Base-by-base conservation (phyloP, 148 eudicot species). In the Vaccinium corymbosum region DNA sequence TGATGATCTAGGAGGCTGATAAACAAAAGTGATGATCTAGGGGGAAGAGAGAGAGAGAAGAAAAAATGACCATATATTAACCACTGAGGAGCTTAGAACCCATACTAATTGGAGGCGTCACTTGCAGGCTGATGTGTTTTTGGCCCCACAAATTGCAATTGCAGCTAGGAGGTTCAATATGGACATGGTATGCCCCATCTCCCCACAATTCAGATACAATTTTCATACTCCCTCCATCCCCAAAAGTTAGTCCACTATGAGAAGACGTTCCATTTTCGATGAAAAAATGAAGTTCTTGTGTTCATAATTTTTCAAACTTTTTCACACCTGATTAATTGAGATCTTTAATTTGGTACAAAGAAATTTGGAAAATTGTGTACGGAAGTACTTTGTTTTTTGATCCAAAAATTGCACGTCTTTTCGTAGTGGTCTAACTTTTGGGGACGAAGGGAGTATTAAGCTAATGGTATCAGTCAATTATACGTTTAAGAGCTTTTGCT, bases 101-200 rank as follows among this genome's bases (percentile, higher is more conserved):
- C 71, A 20, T 15, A 53, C 85, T 75, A 25, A 83, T 79, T 10
- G 53, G 32, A 59, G 49, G 22, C 32, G 9, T 83, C 29, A 19
- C 20, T 74, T 84, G 87, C 93, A 93, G 96, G 96, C 91, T 83
- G 94, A 93, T 84, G 93, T 92, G 49, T 92, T 87, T 85, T 84
- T 92, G 87, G 96, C 94, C 64, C 96, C 94, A 27, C 93, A 93
- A 85, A 86, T 92, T 42, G 88, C 92, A 74, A 68, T 87, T 42
- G 90, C 93, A n/a, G 81, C 85, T 52, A 80, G 76, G 79, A 90
- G 91, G 85, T 92, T 89, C 71, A 83, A 89, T 42, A 82, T 89
- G 83, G 92, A 92, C 82, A 91, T 93, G 93, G 96, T 92, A 92
- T 83, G 78, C 19, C 17, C 80, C 20, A 80, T 38, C 78, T 70